A percentile compares a stretch with the other conserved stretches of the same genome.
These are phyloP conservation scores for Aspergillus alliaceus DNA, from an alignment of 2,329 filamentous ascomycete genomes.

Conservation along the genomic window DNA sequence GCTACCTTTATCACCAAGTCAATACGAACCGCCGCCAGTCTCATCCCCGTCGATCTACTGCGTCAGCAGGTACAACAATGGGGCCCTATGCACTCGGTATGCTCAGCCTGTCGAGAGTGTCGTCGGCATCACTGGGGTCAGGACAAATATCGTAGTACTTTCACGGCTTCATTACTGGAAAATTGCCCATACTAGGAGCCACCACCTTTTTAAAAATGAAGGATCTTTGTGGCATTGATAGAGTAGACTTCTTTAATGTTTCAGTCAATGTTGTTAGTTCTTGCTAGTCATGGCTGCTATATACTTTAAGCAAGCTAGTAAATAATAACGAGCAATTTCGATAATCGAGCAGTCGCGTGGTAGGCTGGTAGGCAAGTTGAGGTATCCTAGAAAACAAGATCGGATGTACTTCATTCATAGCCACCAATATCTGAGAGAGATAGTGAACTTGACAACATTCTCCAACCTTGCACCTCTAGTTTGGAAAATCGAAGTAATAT, in stretches of 20 bases:
- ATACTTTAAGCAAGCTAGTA: not conserved
- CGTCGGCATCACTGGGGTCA: not conserved
- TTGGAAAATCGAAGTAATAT: too few relatives aligned
- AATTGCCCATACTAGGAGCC: not conserved
- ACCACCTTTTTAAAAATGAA: not conserved
- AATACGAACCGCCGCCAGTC: not conserved
- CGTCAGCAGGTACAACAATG: not conserved
- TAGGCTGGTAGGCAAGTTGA: too few relatives aligned
- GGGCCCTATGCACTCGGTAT: not conserved
- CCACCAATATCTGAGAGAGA: too few relatives aligned
- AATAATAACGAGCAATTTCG: not conserved
- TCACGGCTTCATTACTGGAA: not conserved
- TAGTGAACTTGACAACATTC: too few relatives aligned
- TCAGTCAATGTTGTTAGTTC: not conserved
- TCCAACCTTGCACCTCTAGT: too few relatives aligned
- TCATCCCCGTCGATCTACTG: not conserved
- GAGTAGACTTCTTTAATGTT: not conserved
- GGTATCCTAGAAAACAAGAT: too few relatives aligned
- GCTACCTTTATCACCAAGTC: not conserved
- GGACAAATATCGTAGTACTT: too few relatives aligned
- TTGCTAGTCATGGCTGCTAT: not conserved
- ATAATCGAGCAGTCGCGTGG: too few relatives aligned
- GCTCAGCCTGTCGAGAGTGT: too few relatives aligned
- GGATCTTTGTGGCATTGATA: too few relatives aligned
- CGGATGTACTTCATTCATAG: too few relatives aligned